Conservation (phyloP, 2,329 filamentous ascomycete species). For the Hymenoscyphus fructigenus region DNA sequence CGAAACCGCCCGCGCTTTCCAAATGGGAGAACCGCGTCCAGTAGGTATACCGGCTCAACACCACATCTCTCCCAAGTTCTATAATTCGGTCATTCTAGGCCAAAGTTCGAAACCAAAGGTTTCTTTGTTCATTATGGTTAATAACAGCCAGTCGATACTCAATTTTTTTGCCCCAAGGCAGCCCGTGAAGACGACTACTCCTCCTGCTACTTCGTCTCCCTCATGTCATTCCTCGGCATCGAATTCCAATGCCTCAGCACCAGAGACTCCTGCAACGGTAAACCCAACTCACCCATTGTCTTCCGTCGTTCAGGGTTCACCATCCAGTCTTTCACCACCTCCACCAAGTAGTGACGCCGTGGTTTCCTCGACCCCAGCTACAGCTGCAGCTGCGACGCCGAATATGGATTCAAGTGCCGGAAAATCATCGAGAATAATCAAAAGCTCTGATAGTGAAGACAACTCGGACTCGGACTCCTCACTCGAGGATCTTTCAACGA, state of each 20-base stretch:
- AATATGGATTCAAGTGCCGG: background rate
- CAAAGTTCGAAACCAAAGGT: background rate
- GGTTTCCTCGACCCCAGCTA: background rate
- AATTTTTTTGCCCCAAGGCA: constrained; percentile 10
- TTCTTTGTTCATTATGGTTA: background rate
- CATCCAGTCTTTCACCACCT: constrained; percentile 8
- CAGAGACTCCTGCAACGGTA: background rate
- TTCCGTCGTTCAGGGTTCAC: background rate
- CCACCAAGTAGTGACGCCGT: constrained; percentile 8
- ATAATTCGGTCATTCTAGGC: background rate
- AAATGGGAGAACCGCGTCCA: background rate
- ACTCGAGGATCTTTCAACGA: background rate
- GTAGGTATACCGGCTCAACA: no score
- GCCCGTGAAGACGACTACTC: background rate
- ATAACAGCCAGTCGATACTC: constrained; percentile 2
- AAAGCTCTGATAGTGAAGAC: constrained; percentile 12
- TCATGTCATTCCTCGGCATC: background rate
- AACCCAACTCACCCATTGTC: background rate
- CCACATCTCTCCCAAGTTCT: background rate
- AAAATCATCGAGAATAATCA: background rate
- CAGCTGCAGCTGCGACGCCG: background rate
- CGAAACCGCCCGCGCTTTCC: background rate
- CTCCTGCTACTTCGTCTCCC: background rate
- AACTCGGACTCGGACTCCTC: constrained; percentile 6
- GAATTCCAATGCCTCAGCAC: background rate